Conservation (phyloP, 140 eudicot genomes). For the Flaveria floridana region DNA sequence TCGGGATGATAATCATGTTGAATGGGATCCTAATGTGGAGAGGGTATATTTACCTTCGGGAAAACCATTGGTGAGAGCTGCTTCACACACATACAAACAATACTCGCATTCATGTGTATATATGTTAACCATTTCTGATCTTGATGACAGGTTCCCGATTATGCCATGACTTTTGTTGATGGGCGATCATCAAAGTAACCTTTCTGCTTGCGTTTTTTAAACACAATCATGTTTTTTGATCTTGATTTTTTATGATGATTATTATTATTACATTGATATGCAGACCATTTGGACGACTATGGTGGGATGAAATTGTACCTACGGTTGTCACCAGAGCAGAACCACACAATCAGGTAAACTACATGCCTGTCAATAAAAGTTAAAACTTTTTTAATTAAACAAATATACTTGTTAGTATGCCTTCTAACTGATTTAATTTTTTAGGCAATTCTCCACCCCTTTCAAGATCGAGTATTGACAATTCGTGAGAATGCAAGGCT, state of each 20-base stretch:
- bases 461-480: constrained; percentile 44
- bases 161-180: constrained; percentile 57
- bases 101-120: background rate
- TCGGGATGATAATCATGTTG: constrained; percentile 50
- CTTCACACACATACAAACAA: background rate
- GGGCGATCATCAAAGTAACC: constrained; percentile 72
- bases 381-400: no score
- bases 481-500: constrained; percentile 66
- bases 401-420: background rate
- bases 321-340: constrained; percentile 85
- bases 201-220: background rate
- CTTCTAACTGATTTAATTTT: background rate
- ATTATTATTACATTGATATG: background rate
- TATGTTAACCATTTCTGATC: background rate
- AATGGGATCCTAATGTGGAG: constrained; percentile 58
- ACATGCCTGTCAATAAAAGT: no score
- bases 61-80: constrained; percentile 64
- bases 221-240: background rate
- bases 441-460: constrained; percentile 64
- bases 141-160: constrained; percentile 63
- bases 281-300: constrained; percentile 81
- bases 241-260: background rate
- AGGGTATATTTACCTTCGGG: constrained; percentile 51
- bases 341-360: constrained; percentile 47
- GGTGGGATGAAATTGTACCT: constrained; percentile 93